These are phyloP conservation scores for Taphrina deformans DNA, from an alignment of 1,139 yeast genomes.

Conservation along the genomic window DNA sequence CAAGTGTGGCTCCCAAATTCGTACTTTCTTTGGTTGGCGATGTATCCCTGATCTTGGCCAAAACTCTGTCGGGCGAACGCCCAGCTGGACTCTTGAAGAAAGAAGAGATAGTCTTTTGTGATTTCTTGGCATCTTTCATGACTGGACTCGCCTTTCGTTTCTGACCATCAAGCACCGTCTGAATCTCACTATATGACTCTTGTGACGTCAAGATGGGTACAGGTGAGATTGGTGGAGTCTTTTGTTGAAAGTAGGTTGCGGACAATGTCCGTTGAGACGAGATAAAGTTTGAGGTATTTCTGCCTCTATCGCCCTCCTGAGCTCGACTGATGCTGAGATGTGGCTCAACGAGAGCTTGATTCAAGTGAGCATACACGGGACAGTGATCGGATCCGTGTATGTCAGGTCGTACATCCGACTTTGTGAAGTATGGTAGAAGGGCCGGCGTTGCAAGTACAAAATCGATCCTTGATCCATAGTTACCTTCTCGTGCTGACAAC, in stretches of 20 bases:
- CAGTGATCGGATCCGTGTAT: constrained; percentile 92
- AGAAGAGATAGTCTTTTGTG: constrained; percentile 4
- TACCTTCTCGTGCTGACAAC: constrained; percentile 57
- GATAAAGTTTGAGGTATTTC: constrained; percentile 34
- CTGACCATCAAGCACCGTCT: background rate
- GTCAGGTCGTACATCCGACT: constrained; percentile 67
- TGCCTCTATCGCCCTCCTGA: background rate
- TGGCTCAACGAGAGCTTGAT: constrained; percentile 34
- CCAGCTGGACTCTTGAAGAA: constrained; percentile 16
- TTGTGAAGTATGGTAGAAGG: constrained; percentile 46
- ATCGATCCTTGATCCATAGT: constrained; percentile 77
- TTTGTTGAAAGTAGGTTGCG: constrained; percentile 36
- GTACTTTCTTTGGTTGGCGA: background rate
- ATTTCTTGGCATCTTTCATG: background rate
- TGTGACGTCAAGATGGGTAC: constrained; percentile 7
- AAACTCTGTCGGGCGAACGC: background rate
- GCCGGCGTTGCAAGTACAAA: constrained; percentile 57
- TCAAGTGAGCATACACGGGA: constrained; percentile 76
- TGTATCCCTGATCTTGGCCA: background rate
- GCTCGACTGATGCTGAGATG: background rate
- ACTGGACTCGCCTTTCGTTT: background rate
- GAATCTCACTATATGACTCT: background rate
- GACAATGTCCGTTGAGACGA: constrained; percentile 36
- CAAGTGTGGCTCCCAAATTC: background rate
- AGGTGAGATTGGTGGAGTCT: constrained; percentile 2